Conservation (phyloP, 768 basidiomycete species). For the Kwoniella sp. region DNA sequence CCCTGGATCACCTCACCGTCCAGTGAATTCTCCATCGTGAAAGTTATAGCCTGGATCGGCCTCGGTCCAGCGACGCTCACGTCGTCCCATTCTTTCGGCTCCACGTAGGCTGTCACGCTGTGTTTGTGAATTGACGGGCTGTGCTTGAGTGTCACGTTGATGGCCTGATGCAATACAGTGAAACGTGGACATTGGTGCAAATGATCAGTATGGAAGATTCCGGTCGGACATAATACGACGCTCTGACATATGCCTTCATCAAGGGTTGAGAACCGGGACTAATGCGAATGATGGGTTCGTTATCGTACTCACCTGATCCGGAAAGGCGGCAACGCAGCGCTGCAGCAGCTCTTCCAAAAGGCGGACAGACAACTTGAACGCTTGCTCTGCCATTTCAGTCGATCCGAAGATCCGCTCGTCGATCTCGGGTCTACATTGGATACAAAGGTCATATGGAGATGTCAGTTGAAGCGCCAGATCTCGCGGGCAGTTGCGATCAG, state of each 20-base stretch:
- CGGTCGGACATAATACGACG: no score
- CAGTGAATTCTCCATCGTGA: slow-evolving; percentile 62
- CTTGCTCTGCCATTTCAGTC: slow-evolving; percentile 66
- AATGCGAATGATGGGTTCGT: slow-evolving; percentile 12
- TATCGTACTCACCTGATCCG: slow-evolving; percentile 63
- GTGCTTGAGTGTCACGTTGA: slow-evolving; percentile 61
- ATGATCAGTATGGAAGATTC: no score
- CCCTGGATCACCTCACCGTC: slow-evolving; percentile 58
- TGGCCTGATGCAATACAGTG: neutral
- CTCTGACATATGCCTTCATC: no score
- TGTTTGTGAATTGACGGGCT: slow-evolving; percentile 70
- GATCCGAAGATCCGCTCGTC: slow-evolving; percentile 75
- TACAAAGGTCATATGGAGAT: neutral
- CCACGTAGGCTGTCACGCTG: slow-evolving; percentile 70
- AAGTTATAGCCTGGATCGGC: slow-evolving; percentile 57
- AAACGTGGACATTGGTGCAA: no score
- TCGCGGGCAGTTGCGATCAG: no score
- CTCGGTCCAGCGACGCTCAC: neutral
- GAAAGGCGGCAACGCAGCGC: slow-evolving; percentile 66
- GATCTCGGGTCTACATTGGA: slow-evolving; percentile 66
- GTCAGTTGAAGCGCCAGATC: neutral
- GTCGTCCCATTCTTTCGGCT: slow-evolving; percentile 60
- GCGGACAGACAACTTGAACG: slow-evolving; percentile 74
- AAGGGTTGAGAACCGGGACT: no score
- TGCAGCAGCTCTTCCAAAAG: slow-evolving; percentile 70